These are phyloP conservation scores for Samsoniella hepiali DNA, from an alignment of 2,329 filamentous ascomycete species.

Conservation along the genomic window DNA sequence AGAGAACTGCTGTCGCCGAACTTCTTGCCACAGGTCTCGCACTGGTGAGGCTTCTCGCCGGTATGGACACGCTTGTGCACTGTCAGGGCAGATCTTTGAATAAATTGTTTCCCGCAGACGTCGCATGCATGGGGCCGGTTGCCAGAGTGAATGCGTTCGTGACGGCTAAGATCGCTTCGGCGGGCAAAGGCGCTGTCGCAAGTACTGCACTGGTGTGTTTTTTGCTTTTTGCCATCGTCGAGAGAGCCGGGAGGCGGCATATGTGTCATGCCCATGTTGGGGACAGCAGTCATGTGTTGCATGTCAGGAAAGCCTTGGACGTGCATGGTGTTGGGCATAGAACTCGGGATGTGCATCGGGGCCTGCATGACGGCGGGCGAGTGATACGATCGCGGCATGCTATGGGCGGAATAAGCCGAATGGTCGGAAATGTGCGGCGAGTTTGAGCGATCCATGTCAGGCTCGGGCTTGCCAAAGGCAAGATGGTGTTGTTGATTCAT, in stretches of 20 bases:
- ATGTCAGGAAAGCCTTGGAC: constrained; percentile 40
- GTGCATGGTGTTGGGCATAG: constrained; percentile 42
- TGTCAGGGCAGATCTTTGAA: constrained; percentile 91
- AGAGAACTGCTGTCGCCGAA: constrained; percentile 96
- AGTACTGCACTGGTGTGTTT: constrained; percentile 85
- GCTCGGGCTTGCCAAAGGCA: constrained; percentile 35
- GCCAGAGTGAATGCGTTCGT: constrained; percentile 95
- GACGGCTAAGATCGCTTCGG: constrained; percentile 87
- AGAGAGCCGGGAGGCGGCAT: constrained; percentile 27
- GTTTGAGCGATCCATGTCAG: constrained; percentile 50
- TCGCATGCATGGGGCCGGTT: constrained; percentile 91
- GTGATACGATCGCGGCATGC: constrained; percentile 48
- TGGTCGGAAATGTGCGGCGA: constrained; percentile 60
- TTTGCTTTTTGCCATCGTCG: constrained; percentile 37
- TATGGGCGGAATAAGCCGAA: constrained; percentile 53
- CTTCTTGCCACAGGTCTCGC: constrained; percentile 83
- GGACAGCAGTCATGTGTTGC: constrained; percentile 34
- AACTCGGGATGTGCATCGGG: constrained; percentile 45
- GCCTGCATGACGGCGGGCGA: constrained; percentile 53
- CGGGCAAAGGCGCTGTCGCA: constrained; percentile 91
- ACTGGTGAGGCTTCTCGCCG: constrained; percentile 97
- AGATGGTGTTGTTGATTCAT: constrained; percentile 33
- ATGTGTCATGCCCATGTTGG: constrained; percentile 39
- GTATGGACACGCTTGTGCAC: constrained; percentile 95
- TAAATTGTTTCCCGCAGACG: constrained; percentile 93